Conservation (phyloP, 805 yeast species). For the Dipodascus geniculatus region DNA sequence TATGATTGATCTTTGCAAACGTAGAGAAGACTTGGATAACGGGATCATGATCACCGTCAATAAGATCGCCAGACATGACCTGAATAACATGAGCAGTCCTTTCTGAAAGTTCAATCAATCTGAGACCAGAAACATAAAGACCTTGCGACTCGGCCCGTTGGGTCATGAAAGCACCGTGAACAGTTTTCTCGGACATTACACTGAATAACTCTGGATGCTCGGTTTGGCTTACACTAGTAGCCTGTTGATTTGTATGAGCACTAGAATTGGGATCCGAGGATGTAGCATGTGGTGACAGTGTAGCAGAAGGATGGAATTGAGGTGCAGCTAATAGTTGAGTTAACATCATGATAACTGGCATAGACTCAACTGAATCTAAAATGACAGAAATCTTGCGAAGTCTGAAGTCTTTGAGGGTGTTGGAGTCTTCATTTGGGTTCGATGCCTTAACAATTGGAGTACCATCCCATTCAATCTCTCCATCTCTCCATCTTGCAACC, state of each 20-base stretch:
- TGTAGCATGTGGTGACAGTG: slow-evolving; percentile 5
- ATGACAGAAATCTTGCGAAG: slow-evolving; percentile 14
- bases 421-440: background rate
- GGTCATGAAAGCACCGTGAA: slow-evolving; percentile 6
- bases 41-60: slow-evolving; percentile 10
- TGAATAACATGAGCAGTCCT: slow-evolving; percentile 60
- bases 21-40: slow-evolving; percentile 10
- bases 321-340: slow-evolving; percentile 16
- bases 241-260: background rate
- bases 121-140: slow-evolving; percentile 36
- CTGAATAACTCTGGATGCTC: background rate
- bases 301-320: slow-evolving; percentile 10
- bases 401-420: background rate
- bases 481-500: slow-evolving; percentile 15
- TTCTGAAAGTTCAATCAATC: slow-evolving; percentile 48
- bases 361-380: slow-evolving; percentile 22
- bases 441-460: slow-evolving; percentile 12
- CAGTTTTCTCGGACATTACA: background rate
- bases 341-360: slow-evolving; percentile 22
- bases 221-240: background rate
- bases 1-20: slow-evolving; percentile 6
- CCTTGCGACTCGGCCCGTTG: background rate
- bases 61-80: slow-evolving; percentile 36
- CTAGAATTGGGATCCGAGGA: background rate
- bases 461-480: slow-evolving; percentile 25